These are phyloP conservation scores for Nicotiana sylvestris DNA, from an alignment of 257 asterid species.

Conservation along the genomic window DNA sequence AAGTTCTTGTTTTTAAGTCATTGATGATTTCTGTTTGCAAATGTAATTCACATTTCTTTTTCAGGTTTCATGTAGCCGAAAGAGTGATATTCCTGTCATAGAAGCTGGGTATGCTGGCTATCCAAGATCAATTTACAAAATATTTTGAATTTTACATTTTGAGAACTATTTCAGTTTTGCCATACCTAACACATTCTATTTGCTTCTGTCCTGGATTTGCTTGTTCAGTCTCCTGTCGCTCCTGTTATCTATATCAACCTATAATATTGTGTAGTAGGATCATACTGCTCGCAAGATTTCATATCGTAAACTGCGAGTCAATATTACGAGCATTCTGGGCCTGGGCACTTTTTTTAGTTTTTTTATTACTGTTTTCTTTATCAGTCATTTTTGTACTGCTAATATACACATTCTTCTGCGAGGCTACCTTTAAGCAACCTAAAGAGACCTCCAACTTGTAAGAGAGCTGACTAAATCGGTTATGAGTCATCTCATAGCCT, in stretches of 20 bases:
- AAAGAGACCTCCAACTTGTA: neutral
- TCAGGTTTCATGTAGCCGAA: slow-evolving; percentile 31
- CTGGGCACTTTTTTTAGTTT: neutral
- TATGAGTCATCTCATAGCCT: neutral
- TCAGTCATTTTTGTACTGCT: neutral
- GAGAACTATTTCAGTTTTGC: neutral
- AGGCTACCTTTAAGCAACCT: neutral
- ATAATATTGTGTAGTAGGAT: neutral
- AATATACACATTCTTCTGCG: neutral
- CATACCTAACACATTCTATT: neutral
- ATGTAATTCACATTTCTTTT: slow-evolving; percentile 3
- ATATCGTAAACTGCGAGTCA: neutral
- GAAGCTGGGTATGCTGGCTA: slow-evolving; percentile 34
- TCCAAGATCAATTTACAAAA: neutral
- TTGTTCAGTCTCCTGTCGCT: neutral
- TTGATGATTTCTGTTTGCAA: neutral
- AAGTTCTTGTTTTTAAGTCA: neutral
- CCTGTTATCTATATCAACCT: neutral
- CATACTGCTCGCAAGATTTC: slow-evolving; percentile 2
- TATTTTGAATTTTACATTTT: neutral
- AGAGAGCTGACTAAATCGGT: neutral
- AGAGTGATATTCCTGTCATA: slow-evolving; percentile 20
- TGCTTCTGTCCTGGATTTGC: neutral
- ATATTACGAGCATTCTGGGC: neutral
- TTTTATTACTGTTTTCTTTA: neutral